Percentiles rank a stretch among this genome's conserved stretches.
phyloP scores from a whole-genome alignment of 345 rosid species.

The Gossypium turneri region DNA sequence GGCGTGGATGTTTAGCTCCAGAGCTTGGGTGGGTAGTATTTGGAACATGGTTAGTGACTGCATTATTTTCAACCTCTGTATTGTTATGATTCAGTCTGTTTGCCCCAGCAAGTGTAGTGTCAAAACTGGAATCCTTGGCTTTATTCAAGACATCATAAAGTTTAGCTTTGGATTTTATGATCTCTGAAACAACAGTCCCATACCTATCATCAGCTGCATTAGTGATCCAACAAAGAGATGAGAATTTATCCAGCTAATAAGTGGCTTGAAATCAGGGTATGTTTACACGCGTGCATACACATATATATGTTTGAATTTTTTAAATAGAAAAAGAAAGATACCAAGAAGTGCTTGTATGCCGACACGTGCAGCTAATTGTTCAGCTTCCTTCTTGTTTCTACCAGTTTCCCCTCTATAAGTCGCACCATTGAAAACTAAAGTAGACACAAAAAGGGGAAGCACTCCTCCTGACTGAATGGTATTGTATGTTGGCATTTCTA shows the following conservation, averaged over 20 bases:
- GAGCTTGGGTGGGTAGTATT: neutral
- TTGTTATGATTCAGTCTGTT: neutral
- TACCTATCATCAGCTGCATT: conserved; percentile 24
- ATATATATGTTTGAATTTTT: neutral
- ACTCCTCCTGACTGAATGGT: conserved; percentile 21
- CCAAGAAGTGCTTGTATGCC: conserved; percentile 35
- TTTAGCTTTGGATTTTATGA: conserved; percentile 35
- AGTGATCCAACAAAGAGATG: neutral
- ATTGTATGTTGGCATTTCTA: conserved; percentile 30
- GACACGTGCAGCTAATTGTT: conserved; percentile 44
- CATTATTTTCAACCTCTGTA: conserved; percentile 6
- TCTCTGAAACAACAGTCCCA: conserved; percentile 22
- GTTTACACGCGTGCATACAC: too few species aligned
- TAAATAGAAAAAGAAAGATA: neutral
- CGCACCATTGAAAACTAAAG: conserved; percentile 29
- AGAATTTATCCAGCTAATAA: neutral
- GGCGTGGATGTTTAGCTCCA: neutral
- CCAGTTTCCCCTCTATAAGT: conserved; percentile 28
- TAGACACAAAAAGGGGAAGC: conserved; percentile 28
- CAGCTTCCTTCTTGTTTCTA: conserved; percentile 49
- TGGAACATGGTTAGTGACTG: conserved; percentile 1
- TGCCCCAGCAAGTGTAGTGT: neutral
- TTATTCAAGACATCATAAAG: conserved; percentile 23
- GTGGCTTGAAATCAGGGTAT: neutral
- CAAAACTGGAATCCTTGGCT: conserved; percentile 16